phyloP scores from a whole-genome alignment of 192 early-diverging fungal species.

The Coemansia sp. region DNA sequence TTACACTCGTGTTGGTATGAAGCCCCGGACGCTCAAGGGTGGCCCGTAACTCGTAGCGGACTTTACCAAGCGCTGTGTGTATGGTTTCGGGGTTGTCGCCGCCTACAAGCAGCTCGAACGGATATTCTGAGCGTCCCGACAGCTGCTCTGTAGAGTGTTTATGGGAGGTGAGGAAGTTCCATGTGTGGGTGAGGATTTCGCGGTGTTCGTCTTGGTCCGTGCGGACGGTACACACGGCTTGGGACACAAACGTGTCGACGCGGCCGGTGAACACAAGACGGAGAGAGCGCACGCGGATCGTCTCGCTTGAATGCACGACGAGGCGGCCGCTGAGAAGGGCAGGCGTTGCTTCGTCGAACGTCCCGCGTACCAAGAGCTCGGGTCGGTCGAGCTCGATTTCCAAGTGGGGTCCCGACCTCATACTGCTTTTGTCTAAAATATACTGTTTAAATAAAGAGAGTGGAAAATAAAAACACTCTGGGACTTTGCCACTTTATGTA shows the following conservation, averaged over 20 bases:
- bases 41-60: conserved; percentile 56
- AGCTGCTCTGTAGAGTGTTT: conserved; percentile 29
- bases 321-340: conserved; percentile 58
- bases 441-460: not conserved
- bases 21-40: conserved; percentile 58
- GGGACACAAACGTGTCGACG: conserved; percentile 47
- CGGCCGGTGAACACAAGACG: conserved; percentile 54
- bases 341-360: conserved; percentile 42
- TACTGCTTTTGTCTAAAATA: not conserved
- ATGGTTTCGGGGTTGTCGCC: conserved; percentile 63
- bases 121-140: conserved; percentile 30
- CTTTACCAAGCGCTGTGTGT: conserved; percentile 49
- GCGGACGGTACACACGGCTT: conserved; percentile 27
- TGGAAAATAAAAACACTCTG: not conserved
- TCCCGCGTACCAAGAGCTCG: conserved; percentile 42
- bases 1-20: conserved; percentile 45
- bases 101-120: conserved; percentile 58
- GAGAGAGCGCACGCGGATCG: conserved; percentile 55
- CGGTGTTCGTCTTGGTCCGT: conserved; percentile 49
- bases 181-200: conserved; percentile 53
- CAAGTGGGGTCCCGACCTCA: conserved; percentile 36
- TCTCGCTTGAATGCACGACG: conserved; percentile 49
- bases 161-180: conserved; percentile 54
- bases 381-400: conserved; percentile 44
- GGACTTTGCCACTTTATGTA: too few species aligned